Percentiles rank a stretch among this genome's conserved stretches.
Conservation (phyloP, 1,139 yeast species). For the Pichia sp. region DNA sequence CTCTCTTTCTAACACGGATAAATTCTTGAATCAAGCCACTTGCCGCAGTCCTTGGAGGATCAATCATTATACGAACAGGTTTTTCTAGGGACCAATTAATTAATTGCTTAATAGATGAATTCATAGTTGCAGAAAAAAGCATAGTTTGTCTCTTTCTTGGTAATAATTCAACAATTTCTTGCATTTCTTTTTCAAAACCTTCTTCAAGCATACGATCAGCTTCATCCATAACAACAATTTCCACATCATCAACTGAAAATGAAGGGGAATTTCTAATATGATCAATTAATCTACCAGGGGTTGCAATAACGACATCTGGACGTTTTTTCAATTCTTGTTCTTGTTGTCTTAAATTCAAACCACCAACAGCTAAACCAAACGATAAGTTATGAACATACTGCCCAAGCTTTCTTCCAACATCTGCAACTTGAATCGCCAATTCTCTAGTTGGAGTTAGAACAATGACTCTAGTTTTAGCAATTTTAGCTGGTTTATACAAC, state of each 20-base stretch:
- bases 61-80: conserved; percentile 93
- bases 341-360: conserved; percentile 87
- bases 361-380: conserved; percentile 96
- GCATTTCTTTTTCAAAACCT: conserved; percentile 92
- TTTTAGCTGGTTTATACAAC: conserved; percentile 76
- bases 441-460: conserved; percentile 96
- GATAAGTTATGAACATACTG: conserved; percentile 67
- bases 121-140: conserved; percentile 96
- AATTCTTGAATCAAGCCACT: conserved; percentile 83
- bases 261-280: conserved; percentile 93
- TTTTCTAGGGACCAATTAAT: conserved; percentile 79
- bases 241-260: conserved; percentile 84
- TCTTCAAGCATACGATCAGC: conserved; percentile 99
- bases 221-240: conserved; percentile 89
- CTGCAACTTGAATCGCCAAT: conserved; percentile 90
- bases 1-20: conserved; percentile 89
- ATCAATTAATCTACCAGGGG: conserved; percentile 95
- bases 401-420: conserved; percentile 83
- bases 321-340: conserved; percentile 87
- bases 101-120: conserved; percentile 79
- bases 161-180: conserved; percentile 77
- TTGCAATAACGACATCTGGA: conserved; percentile 95
- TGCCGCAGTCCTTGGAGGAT: conserved; percentile 93
- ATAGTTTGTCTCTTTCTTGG: conserved; percentile 91
- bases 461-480: conserved; percentile 83